Evolutionary conservation across 2,329 filamentous ascomycete genomes (phyloP).

Genomic region (Dactylonectria estremocensis): DNA sequence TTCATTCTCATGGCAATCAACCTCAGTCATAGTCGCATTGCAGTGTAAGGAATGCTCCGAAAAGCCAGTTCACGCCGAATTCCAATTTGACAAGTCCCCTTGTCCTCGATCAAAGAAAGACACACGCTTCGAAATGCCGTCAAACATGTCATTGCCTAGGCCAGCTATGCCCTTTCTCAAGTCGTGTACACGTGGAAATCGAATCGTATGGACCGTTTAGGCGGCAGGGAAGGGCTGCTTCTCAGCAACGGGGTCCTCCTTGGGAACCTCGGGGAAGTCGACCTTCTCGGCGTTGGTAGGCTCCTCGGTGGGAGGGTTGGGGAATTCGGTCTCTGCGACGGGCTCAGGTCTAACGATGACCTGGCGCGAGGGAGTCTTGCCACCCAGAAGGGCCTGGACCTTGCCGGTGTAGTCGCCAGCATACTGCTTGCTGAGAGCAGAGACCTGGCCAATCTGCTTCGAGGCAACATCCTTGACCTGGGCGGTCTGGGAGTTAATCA

Average conservation of each 20-base stretch:
- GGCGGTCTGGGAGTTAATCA: constrained; percentile 74
- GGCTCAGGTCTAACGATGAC: constrained; percentile 55
- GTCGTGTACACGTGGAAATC: constrained; percentile 48
- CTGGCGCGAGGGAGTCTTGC: constrained; percentile 61
- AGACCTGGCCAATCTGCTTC: constrained; percentile 75
- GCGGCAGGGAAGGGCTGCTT: constrained; percentile 50
- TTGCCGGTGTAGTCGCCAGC: constrained; percentile 78
- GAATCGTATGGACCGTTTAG: constrained; percentile 46
- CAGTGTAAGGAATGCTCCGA: constrained; percentile 46
- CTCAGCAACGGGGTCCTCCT: constrained; percentile 37
- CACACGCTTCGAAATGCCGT: constrained; percentile 50
- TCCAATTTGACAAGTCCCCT: constrained; percentile 47
- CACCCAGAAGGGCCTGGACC: constrained; percentile 75
- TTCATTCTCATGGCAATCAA: constrained; percentile 43
- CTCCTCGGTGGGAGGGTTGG: constrained; percentile 56
- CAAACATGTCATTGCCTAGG: constrained; percentile 46
- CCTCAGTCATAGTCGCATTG: constrained; percentile 47
- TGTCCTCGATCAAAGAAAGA: constrained; percentile 44
- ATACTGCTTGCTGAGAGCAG: constrained; percentile 77
- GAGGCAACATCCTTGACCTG: constrained; percentile 74
- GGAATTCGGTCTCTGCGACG: constrained; percentile 54
- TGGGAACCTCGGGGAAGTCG: constrained; percentile 43
- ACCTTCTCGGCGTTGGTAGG: constrained; percentile 46
- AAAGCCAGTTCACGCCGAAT: constrained; percentile 45
- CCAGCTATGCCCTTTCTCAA: constrained; percentile 46